phyloP scores from a whole-genome alignment of 345 rosid species.

The Eucalyptus tenuipes region DNA sequence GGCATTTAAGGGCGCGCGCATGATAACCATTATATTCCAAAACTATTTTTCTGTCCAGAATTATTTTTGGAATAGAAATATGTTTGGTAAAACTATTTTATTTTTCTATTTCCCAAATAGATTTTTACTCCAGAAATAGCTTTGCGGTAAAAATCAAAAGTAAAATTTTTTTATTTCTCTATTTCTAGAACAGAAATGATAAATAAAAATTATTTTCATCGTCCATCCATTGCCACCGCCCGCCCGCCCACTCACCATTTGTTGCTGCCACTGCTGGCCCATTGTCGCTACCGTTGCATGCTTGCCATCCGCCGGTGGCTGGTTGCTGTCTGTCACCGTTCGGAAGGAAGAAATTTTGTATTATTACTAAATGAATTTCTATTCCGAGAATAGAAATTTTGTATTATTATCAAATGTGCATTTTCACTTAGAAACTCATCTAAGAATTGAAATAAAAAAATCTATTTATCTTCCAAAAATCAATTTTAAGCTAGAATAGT shows the following conservation, averaged over 20 bases:
- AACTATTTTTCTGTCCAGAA: fast-evolving
- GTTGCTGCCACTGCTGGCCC: too few species aligned
- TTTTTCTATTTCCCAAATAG: neutral
- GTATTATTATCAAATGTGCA: neutral
- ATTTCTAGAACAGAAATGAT: too few species aligned
- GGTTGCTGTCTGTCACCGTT: fast-evolving
- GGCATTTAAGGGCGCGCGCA: too few species aligned
- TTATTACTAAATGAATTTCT: too few species aligned
- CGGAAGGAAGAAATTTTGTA: too few species aligned
- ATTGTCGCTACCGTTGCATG: too few species aligned
- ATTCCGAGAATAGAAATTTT: fast-evolving
- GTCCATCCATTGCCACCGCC: fast-evolving
- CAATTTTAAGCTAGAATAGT: too few species aligned
- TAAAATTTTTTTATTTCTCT: too few species aligned
- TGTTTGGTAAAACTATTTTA: neutral
- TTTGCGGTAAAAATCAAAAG: neutral
- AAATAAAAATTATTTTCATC: too few species aligned
- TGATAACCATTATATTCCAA: fast-evolving
- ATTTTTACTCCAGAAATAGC: too few species aligned
- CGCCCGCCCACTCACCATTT: neutral
- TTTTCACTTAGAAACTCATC: neutral
- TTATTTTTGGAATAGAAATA: too few species aligned
- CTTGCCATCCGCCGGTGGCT: fast-evolving
- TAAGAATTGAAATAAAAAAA: neutral
- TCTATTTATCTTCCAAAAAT: too few species aligned